A percentile compares a stretch with the other conserved stretches of the same genome.
Conservation (phyloP, 1,139 yeast genomes). For the Taiozyma sp. region DNA sequence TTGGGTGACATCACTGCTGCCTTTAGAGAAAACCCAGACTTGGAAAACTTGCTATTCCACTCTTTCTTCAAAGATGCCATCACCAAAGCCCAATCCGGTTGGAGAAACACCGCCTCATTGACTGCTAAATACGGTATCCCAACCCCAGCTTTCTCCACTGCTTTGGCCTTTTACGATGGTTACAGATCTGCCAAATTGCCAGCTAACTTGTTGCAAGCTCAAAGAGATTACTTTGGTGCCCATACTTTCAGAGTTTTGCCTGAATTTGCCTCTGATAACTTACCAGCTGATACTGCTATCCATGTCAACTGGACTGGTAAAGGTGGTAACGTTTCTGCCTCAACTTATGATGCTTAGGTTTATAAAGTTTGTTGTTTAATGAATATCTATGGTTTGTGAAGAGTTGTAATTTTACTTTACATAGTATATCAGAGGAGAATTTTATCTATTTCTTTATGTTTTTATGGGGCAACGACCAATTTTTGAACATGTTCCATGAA, state of each 20-base stretch:
- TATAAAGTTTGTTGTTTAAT: neutral
- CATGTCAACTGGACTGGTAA: conserved; percentile 99
- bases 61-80: conserved; percentile 92
- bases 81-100: conserved; percentile 88
- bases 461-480: conserved; percentile 43
- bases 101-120: conserved; percentile 84
- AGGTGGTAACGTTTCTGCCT: conserved; percentile 96
- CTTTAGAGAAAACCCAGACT: conserved; percentile 86
- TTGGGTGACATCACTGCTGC: conserved; percentile 96
- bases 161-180: conserved; percentile 97
- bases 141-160: conserved; percentile 96
- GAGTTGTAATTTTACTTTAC: no score
- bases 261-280: conserved; percentile 68
- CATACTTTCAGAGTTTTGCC: conserved; percentile 97
- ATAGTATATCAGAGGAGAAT: no score
- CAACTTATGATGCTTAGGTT: conserved; percentile 83
- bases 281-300: conserved; percentile 79
- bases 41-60: conserved; percentile 94
- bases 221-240: conserved; percentile 99
- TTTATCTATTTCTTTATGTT: neutral
- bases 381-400: neutral
- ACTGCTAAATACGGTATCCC: conserved; percentile 89
- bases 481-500: conserved; percentile 78
- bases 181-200: conserved; percentile 95
- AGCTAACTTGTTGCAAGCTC: conserved; percentile 98